These are phyloP conservation scores for Boletus edulis DNA, from an alignment of 768 basidiomycete species.

Conservation along the genomic window DNA sequence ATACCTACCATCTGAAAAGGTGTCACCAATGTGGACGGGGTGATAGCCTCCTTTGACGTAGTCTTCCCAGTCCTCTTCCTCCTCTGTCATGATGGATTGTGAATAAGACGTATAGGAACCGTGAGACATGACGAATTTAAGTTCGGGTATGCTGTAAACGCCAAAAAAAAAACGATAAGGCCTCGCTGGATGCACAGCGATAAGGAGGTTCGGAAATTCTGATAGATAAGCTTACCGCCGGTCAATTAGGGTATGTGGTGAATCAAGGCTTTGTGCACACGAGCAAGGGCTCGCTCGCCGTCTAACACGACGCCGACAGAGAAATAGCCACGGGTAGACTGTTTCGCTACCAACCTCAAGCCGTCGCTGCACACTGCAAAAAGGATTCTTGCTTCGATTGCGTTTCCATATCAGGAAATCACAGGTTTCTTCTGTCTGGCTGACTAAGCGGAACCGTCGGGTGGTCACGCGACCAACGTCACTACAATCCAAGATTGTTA, in stretches of 20 bases:
- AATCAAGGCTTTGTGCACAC: neutral
- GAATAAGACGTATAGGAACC: constrained; percentile 71
- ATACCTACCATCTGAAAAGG: constrained; percentile 85
- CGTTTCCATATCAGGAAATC: constrained; percentile 18
- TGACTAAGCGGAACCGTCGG: constrained; percentile 21
- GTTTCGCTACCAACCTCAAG: neutral
- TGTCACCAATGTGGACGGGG: constrained; percentile 93
- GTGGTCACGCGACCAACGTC: constrained; percentile 16
- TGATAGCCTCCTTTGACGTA: constrained; percentile 82
- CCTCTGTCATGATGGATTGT: constrained; percentile 82
- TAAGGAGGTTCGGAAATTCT: constrained; percentile 26
- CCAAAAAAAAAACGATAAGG: constrained; percentile 29
- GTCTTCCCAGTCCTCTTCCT: constrained; percentile 94
- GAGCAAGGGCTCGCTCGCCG: neutral
- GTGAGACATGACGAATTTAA: constrained; percentile 55
- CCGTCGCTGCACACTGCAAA: constrained; percentile 4
- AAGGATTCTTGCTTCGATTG: neutral
- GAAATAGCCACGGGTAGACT: neutral
- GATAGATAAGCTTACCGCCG: constrained; percentile 32
- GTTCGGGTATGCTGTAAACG: constrained; percentile 35
- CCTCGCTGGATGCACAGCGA: constrained; percentile 22
- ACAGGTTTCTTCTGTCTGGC: constrained; percentile 5
- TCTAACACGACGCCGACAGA: neutral
- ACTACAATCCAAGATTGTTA: too few species aligned
- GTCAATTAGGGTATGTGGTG: constrained; percentile 28